phyloP scores from a whole-genome alignment of 768 basidiomycete genomes.

The Cubamyces lactineus region DNA sequence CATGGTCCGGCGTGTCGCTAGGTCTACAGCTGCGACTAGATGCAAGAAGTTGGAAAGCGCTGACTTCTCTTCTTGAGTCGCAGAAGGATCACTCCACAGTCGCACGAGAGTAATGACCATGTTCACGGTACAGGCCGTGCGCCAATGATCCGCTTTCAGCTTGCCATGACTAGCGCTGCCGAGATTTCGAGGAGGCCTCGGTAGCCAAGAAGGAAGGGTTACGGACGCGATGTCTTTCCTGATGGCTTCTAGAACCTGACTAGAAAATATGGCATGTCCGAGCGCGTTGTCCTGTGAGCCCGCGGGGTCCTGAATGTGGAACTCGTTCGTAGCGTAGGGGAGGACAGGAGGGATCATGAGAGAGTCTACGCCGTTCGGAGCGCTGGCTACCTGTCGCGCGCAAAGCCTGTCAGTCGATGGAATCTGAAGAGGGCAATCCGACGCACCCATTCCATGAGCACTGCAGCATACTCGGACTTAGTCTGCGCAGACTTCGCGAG shows the following conservation, averaged over 20 bases:
- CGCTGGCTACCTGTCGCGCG: slow-evolving; percentile 21
- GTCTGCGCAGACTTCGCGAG: too few species aligned
- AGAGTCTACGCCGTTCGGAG: background rate
- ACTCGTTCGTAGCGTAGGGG: background rate
- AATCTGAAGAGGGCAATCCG: too few species aligned
- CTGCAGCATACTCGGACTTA: too few species aligned
- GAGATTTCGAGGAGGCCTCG: slow-evolving; percentile 36
- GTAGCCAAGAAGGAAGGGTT: slow-evolving; percentile 38
- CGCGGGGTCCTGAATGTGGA: background rate
- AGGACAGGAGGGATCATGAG: background rate
- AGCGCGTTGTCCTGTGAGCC: background rate
- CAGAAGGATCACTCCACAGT: slow-evolving; percentile 35
- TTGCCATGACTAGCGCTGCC: slow-evolving; percentile 37
- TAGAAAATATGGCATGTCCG: background rate
- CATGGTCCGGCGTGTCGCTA: slow-evolving; percentile 25
- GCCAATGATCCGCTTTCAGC: slow-evolving; percentile 43
- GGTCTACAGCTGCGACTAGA: slow-evolving; percentile 23
- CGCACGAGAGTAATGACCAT: slow-evolving; percentile 40
- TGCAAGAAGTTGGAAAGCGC: slow-evolving; percentile 39
- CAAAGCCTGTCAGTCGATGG: too few species aligned
- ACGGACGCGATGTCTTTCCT: background rate
- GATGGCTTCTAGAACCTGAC: background rate
- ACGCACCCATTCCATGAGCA: too few species aligned
- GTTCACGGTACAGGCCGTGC: slow-evolving; percentile 37
- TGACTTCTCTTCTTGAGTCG: background rate